Percentiles rank a stretch among this genome's conserved stretches.
Evolutionary conservation across 257 asterid genomes (phyloP).

Genomic region (Solanum stenotomum): DNA sequence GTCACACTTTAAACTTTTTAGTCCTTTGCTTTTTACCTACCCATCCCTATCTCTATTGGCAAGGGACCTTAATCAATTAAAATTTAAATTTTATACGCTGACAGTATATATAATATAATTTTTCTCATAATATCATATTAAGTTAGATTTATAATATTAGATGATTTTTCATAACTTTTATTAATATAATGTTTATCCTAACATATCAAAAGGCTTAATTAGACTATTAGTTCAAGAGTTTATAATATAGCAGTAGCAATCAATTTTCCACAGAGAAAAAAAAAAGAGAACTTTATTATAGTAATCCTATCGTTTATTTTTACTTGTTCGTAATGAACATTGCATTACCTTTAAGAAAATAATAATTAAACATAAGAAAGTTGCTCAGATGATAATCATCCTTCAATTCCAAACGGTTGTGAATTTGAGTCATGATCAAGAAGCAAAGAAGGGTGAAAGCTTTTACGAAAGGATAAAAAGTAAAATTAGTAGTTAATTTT

Average conservation of each 20-base stretch:
- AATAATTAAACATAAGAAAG: neutral
- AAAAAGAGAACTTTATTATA: neutral
- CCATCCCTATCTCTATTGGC: neutral
- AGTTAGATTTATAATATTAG: neutral
- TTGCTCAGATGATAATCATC: too few species aligned
- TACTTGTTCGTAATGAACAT: neutral
- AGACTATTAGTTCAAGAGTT: neutral
- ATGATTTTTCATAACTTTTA: neutral
- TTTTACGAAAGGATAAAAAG: too few species aligned
- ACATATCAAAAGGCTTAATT: neutral
- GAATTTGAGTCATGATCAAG: too few species aligned
- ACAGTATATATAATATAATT: neutral
- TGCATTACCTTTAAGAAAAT: too few species aligned
- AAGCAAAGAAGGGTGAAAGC: neutral
- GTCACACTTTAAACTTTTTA: neutral
- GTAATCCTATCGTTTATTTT: neutral
- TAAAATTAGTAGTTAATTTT: neutral
- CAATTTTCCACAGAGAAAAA: neutral
- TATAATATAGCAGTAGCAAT: neutral
- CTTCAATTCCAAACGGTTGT: neutral
- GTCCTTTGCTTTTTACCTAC: neutral
- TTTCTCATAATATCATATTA: neutral
- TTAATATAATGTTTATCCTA: neutral
- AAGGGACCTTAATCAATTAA: neutral
- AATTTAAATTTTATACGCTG: neutral